Percentiles rank a stretch among this genome's conserved stretches.
These are phyloP conservation scores for Colletotrichum karsti DNA, from an alignment of 2,329 filamentous ascomycete genomes.

Conservation along the genomic window DNA sequence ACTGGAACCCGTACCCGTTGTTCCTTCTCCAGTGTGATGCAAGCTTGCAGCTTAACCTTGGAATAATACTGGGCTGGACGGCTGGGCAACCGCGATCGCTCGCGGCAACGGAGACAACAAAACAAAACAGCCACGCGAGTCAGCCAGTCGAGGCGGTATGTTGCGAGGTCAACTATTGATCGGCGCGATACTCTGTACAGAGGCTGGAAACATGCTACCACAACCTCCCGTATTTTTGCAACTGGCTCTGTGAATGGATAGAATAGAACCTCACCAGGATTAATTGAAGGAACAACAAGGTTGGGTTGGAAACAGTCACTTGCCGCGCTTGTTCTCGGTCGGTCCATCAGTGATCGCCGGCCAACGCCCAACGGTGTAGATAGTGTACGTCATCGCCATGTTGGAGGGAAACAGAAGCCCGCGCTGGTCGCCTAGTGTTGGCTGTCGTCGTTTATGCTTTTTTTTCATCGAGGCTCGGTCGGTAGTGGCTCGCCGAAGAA, in stretches of 20 bases:
- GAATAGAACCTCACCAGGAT: not conserved
- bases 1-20: not conserved
- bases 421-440: not conserved
- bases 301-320: not conserved
- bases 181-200: not conserved
- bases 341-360: not conserved
- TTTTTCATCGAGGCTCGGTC: not conserved
- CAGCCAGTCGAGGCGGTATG: not conserved
- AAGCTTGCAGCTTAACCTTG: not conserved
- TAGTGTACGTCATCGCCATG: conserved; percentile 1
- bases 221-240: not conserved
- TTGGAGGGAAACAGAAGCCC: not conserved
- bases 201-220: not conserved
- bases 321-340: not conserved
- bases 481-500: not conserved
- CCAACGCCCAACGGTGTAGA: not conserved
- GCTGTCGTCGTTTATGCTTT: not conserved
- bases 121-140: conserved; percentile 1
- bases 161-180: not conserved
- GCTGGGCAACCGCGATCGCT: not conserved
- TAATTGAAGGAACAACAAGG: not conserved
- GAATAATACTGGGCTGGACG: not conserved
- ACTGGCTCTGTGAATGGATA: not conserved
- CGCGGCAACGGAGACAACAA: not conserved
- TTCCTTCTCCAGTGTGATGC: not conserved